These are phyloP conservation scores for Solanum piurae DNA, from an alignment of 257 asterid genomes.

Conservation along the genomic window DNA sequence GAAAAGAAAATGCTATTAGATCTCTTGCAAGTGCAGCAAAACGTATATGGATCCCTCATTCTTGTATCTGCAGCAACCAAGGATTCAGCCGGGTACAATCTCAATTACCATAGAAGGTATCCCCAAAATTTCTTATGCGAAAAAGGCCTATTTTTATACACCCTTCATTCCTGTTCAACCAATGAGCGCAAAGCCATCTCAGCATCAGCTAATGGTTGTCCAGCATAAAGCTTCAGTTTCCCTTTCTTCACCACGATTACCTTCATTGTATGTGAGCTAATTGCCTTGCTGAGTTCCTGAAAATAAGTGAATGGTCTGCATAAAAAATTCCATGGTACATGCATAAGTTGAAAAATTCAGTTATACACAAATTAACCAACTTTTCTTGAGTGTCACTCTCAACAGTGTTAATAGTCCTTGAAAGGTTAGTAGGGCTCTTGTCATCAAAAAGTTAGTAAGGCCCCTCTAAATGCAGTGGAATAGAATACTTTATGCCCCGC, in stretches of 20 bases:
- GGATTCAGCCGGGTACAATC: background rate
- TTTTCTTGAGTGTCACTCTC: background rate
- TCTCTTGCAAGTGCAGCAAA: too few species aligned
- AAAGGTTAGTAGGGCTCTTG: background rate
- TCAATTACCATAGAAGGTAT: background rate
- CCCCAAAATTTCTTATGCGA: background rate
- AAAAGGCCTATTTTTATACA: background rate
- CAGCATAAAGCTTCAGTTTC: constrained; percentile 71
- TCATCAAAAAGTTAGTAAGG: background rate
- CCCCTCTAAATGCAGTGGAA: background rate
- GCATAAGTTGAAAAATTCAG: background rate
- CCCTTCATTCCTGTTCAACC: constrained; percentile 19
- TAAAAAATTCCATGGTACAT: background rate
- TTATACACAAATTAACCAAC: background rate
- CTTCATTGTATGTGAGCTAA: constrained; percentile 21
- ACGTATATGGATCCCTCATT: background rate
- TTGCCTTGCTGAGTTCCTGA: constrained; percentile 58
- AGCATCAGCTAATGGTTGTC: constrained; percentile 74
- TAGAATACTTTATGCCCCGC: background rate
- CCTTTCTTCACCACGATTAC: constrained; percentile 75
- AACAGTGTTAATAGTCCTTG: background rate
- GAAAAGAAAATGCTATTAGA: too few species aligned
- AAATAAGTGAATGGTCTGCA: background rate
- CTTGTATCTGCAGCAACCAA: background rate
- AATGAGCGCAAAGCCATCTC: constrained; percentile 60